Evolutionary conservation across 225 moss, liverwort and hornwort species (phyloP), one percentile per base, ranked within the genome.

Genomic region (Antitrichia curtipendula): DNA sequence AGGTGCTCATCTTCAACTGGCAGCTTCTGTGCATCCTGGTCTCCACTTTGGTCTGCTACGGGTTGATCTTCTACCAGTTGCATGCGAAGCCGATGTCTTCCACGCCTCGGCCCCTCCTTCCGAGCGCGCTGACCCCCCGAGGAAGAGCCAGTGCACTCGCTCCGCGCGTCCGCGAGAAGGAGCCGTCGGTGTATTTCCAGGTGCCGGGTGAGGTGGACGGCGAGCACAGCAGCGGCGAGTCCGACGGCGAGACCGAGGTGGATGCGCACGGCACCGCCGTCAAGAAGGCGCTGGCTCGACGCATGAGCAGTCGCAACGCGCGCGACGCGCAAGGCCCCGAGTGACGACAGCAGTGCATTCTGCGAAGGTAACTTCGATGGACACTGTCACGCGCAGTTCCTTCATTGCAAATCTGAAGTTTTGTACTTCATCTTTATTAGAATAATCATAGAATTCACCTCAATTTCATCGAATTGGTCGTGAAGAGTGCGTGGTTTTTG

Each of bases 1-100:
- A 97, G 87, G 92, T 97, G 50, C 86, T 97, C 52, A 90, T 95
- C 49, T 94, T 97, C 90, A 92, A 93, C 60, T 84, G 66, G 75
- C 97, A 97, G 53, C 74, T 90, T 53, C 91, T 95, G 41, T 87
- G 87, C 43, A 89, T 96, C 61, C 80, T 97, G 41, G 86, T 90
- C 34, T 86, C 83, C 56, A 93, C 94, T 28, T 82, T 92, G n/a
- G 50, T 91, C 7, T 75, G 81, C 58, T 96, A 94, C 58, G 92
- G 81, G 29, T 15, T 76, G 65, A 62, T 96, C 45, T 7, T 87
- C 88, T 84, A 65, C 36, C 75, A 79, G 80, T 66, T 25, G 23
- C 86, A 54, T 23, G 72, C 31, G 50, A 78, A 49, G 25, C 50
- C 85, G 21, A 6, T 4, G 60, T 53, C 83, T 57, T 13, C 74